Percentiles rank a stretch among this genome's conserved stretches.
These are phyloP conservation scores for Aspergillus clavatus DNA, from an alignment of 2,329 filamentous ascomycete genomes.

Conservation along the genomic window DNA sequence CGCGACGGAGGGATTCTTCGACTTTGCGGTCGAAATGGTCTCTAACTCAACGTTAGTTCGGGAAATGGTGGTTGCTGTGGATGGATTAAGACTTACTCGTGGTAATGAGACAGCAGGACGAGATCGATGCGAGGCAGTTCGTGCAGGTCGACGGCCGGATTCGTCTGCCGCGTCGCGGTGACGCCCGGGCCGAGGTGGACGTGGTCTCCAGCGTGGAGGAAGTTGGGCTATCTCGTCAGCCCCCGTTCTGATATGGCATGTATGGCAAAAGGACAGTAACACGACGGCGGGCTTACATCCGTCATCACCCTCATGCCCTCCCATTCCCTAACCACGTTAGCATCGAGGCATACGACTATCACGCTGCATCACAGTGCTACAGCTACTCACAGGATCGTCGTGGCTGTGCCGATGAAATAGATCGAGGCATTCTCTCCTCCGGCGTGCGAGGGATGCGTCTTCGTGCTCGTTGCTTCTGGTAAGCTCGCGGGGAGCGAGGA, in stretches of 20 bases:
- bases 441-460: conserved; percentile 37
- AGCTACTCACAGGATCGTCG: conserved; percentile 32
- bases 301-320: conserved; percentile 38
- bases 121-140: conserved; percentile 56
- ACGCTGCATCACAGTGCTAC: too few species aligned
- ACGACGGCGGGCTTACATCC: conserved; percentile 21
- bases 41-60: conserved; percentile 10
- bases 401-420: conserved; percentile 39
- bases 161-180: conserved; percentile 49
- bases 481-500: conserved; percentile 29
- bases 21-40: conserved; percentile 55
- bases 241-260: too few species aligned
- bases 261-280: too few species aligned
- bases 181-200: conserved; percentile 64
- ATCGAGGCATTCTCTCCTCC: conserved; percentile 34
- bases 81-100: conserved; percentile 38
- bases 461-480: conserved; percentile 43
- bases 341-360: too few species aligned
- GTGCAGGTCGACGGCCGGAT: conserved; percentile 58
- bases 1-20: conserved; percentile 47
- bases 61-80: neutral
- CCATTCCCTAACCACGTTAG: conserved; percentile 32
- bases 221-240: conserved; percentile 48
- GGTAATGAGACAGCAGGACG: conserved; percentile 61
- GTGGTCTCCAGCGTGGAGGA: conserved; percentile 61